Conservation (phyloP, 169 alveolate genomes). For the Plasmodium gaboni region DNA sequence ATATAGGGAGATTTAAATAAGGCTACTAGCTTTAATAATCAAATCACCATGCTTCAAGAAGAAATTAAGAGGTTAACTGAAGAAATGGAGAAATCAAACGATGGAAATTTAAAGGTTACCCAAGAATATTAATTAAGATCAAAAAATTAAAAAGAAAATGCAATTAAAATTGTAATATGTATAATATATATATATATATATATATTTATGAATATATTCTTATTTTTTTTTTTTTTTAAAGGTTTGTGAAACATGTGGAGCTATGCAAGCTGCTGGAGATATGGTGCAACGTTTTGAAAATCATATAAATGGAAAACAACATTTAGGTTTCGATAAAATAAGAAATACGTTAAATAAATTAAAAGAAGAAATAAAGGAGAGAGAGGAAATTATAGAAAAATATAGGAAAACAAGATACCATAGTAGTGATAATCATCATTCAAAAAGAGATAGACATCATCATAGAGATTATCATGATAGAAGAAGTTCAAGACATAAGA, state of each 20-base stretch:
- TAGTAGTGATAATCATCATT: constrained; percentile 7
- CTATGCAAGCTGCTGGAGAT: constrained; percentile 84
- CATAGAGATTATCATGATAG: constrained; percentile 29
- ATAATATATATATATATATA: constrained; percentile 4
- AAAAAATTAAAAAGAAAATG: too few species aligned
- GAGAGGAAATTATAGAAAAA: constrained; percentile 64
- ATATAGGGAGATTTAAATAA: constrained; percentile 80
- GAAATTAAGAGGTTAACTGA: constrained; percentile 70
- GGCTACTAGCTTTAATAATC: constrained; percentile 79
- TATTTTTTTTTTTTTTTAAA: background rate
- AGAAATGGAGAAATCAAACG: constrained; percentile 18
- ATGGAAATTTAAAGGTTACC: constrained; percentile 41
- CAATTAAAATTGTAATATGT: too few species aligned
- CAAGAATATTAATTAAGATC: background rate
- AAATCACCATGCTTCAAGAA: constrained; percentile 79
- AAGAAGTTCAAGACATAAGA: constrained; percentile 64
- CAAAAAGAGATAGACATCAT: constrained; percentile 13
- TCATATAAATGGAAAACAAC: constrained; percentile 84
- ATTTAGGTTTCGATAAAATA: constrained; percentile 77
- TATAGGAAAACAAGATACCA: constrained; percentile 40
- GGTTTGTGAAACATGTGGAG: constrained; percentile 86
- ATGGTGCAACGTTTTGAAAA: constrained; percentile 78
- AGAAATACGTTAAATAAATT: constrained; percentile 41
- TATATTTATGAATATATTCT: constrained; percentile 2
- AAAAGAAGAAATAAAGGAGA: constrained; percentile 27